Conservation (phyloP, 179 eudicot genomes). For the Spergularia azorica region DNA sequence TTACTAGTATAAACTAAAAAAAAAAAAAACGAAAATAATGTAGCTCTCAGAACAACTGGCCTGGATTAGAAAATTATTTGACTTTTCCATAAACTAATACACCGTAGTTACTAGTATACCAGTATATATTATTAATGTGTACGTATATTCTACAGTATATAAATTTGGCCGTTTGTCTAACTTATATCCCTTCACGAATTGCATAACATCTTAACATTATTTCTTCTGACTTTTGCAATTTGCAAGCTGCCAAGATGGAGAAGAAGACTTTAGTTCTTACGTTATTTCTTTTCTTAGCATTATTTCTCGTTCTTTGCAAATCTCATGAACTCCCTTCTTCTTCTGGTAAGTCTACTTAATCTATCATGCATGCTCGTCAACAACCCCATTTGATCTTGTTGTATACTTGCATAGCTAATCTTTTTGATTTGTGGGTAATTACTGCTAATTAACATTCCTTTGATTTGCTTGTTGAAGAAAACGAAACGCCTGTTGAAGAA, state of each 20-base stretch:
- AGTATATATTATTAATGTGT: background rate
- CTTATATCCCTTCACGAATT: too few species aligned
- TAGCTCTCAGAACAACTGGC: background rate
- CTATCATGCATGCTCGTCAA: too few species aligned
- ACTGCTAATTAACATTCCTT: background rate
- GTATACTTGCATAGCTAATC: too few species aligned
- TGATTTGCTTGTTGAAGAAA: background rate
- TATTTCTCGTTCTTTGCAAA: constrained; percentile 12
- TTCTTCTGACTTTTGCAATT: background rate
- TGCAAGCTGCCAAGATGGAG: background rate
- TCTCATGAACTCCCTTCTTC: background rate
- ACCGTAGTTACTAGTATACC: background rate
- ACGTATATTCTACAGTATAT: too few species aligned
- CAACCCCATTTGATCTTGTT: background rate
- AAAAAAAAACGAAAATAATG: background rate
- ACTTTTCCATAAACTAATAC: background rate
- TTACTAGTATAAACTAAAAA: background rate
- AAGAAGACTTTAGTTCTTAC: background rate
- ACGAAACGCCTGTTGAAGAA: background rate
- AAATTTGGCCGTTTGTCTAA: too few species aligned
- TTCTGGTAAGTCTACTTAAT: constrained; percentile 10
- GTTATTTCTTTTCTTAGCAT: background rate
- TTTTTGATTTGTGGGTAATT: too few species aligned
- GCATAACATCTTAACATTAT: background rate
- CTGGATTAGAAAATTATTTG: background rate